A percentile compares a stretch with the other conserved stretches of the same genome.
phyloP scores from a whole-genome alignment of 441 rosid species.

The Gossypium davidsonii region DNA sequence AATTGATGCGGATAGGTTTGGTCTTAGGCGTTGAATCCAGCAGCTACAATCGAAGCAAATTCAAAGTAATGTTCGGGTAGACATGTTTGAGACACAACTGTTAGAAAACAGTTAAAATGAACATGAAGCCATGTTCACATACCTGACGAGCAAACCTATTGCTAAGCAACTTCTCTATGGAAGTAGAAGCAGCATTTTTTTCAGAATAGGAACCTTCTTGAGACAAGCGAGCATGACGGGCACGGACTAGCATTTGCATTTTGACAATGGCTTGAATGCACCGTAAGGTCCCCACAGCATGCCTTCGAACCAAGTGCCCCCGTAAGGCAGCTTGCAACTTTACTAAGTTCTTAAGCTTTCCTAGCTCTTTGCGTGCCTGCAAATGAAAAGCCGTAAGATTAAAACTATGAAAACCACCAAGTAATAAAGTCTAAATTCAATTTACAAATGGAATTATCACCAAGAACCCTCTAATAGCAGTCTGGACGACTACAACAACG shows the following conservation, averaged over 20 bases:
- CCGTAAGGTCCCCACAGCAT: conserved; percentile 75
- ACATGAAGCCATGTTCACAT: conserved; percentile 9
- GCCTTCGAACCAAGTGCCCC: conserved; percentile 84
- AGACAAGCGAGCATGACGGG: conserved; percentile 47
- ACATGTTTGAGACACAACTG: background rate
- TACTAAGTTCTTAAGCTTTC: conserved; percentile 61
- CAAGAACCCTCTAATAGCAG: conserved; percentile 19
- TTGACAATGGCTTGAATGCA: conserved; percentile 85
- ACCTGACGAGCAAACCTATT: conserved; percentile 90
- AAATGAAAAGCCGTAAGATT: conserved; percentile 8
- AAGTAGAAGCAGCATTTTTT: conserved; percentile 20
- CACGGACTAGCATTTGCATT: conserved; percentile 81
- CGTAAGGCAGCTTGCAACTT: conserved; percentile 91
- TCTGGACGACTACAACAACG: conserved; percentile 7
- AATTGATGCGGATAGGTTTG: conserved; percentile 63
- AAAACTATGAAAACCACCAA: conserved; percentile 9
- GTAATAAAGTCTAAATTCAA: background rate
- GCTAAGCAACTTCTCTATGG: conserved; percentile 63
- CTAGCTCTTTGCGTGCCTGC: conserved; percentile 61
- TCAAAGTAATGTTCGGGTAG: conserved; percentile 12
- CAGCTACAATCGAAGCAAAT: conserved; percentile 40
- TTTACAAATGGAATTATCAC: background rate
- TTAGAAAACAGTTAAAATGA: background rate
- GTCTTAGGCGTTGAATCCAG: conserved; percentile 72
- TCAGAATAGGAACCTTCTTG: conserved; percentile 18